Evolutionary conservation across 306 rosid species (phyloP), one percentile per base, ranked within the genome.

Genomic region (Oemleria cerasiformis): DNA sequence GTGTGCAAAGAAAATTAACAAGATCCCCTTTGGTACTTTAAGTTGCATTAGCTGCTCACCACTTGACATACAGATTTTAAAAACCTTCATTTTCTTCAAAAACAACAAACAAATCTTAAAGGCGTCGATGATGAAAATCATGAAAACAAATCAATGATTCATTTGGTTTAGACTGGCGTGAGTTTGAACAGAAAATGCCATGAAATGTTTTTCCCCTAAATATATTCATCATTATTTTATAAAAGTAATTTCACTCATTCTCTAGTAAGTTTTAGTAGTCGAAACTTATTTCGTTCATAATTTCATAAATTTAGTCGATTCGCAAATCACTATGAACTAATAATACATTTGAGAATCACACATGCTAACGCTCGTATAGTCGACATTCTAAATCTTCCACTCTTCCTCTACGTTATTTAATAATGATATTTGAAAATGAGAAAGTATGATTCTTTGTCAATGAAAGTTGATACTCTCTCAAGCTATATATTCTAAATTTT

Each of bases 121-220:
- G 17, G 41, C 42, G 30, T 42, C 45, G 56, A 69, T 10, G 68
- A 73, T 63, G 60, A 63, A 57, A 77, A 67, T 14, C 58, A 56
- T 66, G 25, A n/a, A 16, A 44, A 13, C 16, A 15, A 55, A 17
- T 41, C 19, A 21, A 72, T 7, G 50, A 74, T 70, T 65, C 38
- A 74, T 51, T 49, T 48, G 25, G 7, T 3, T 30, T 75, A 19
- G 44, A 63, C n/a, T 12, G 69, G 88, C 88, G 77, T 79, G 86
- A 70, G 73, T 59, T 48, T 77, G 75, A 79, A 77, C 71, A 85
- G 82, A 42, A 73, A 44, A 53, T 60, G 53, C 57, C 48, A 45
- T 50, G 71, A 23, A 75, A 38, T 21, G 7, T 58, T 58, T 13
- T 58, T 25, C 38, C 41, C 63, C n/a, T 30, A 73, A 20, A 67